Conservation (phyloP, 352 stramenopile genomes). For the Globisporangium sylvaticum region DNA sequence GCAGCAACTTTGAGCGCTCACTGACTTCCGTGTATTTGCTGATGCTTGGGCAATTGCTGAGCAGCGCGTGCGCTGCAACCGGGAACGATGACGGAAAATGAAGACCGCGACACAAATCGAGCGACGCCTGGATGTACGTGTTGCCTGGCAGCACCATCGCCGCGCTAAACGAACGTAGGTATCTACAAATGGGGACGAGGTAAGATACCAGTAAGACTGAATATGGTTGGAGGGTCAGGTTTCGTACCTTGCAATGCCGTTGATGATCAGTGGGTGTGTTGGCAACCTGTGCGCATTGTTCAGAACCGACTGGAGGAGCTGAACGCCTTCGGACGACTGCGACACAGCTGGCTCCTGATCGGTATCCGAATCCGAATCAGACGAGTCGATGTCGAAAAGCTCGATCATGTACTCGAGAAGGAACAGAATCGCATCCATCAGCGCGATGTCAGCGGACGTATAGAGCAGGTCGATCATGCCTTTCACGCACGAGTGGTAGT, state of each 20-base stretch:
- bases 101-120: conserved; percentile 47
- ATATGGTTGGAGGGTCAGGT: not conserved
- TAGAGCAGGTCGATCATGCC: conserved; percentile 50
- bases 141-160: conserved; percentile 47
- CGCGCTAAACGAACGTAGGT: conserved; percentile 52
- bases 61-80: conserved; percentile 42
- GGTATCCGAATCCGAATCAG: conserved; percentile 52
- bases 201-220: not conserved
- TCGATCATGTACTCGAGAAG: conserved; percentile 76
- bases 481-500: conserved; percentile 55
- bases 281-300: conserved; percentile 41
- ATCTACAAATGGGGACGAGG: conserved; percentile 25
- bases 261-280: conserved; percentile 54
- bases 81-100: conserved; percentile 38
- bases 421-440: conserved; percentile 65
- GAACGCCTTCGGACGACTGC: conserved; percentile 33
- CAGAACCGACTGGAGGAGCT: conserved; percentile 52
- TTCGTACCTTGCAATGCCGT: conserved; percentile 48
- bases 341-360: conserved; percentile 21
- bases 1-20: conserved; percentile 43
- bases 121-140: conserved; percentile 41
- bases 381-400: conserved; percentile 80
- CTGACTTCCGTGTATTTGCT: conserved; percentile 62
- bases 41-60: conserved; percentile 46
- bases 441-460: conserved; percentile 43